Evolutionary conservation across 2,329 filamentous ascomycete species (phyloP), one percentile per base, ranked within the genome.

Genomic region (Akanthomyces muscarius): DNA sequence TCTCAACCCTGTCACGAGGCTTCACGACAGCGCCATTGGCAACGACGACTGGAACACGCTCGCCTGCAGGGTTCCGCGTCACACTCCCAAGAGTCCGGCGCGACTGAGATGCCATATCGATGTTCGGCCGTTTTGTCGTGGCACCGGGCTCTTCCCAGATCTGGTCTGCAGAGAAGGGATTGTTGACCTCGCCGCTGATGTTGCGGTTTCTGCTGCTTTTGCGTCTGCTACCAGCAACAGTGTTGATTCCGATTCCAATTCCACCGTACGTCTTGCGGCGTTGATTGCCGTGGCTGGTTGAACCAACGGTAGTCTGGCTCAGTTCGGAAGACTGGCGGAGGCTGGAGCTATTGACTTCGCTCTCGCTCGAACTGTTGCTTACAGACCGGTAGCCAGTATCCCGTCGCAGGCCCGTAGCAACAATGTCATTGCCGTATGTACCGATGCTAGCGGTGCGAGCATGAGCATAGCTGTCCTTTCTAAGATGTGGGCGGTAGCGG

Each of bases 121-220:
- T 48, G 16, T 68, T 50, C 62, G 47, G 14, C 16, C 41, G 53
- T 25, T 21, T 47, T 28, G 65, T 56, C 16, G 66, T 66, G 18
- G 73, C 80, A 70, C 90, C 86, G 1, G 91, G 90, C 72, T 97
- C 94, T 74, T 97, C 93, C 81, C 92, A 97, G 65, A 97, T 93
- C 71, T 91, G 87, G 71, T 92, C 89, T 41, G 88, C 86, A 1
- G 88, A 89, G 72, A 91, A 92, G 1, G 87, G 83, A 61, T 81
- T 84, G 68, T 83, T 79, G 64, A 88, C 77, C 70, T 89, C 87
- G 23, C 87, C 88, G 71, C 88, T 92, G 69, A 87, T 83, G 67
- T 90, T 89, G 65, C 89, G 83, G 74, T 85, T 88, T 69, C 85
- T 80, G 68, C 86, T 89, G 69, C 86, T 89, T 66, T 86, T 86